Base-by-base conservation (phyloP, 2,329 filamentous ascomycete genomes). In the Mycosphaerella sp. region DNA sequence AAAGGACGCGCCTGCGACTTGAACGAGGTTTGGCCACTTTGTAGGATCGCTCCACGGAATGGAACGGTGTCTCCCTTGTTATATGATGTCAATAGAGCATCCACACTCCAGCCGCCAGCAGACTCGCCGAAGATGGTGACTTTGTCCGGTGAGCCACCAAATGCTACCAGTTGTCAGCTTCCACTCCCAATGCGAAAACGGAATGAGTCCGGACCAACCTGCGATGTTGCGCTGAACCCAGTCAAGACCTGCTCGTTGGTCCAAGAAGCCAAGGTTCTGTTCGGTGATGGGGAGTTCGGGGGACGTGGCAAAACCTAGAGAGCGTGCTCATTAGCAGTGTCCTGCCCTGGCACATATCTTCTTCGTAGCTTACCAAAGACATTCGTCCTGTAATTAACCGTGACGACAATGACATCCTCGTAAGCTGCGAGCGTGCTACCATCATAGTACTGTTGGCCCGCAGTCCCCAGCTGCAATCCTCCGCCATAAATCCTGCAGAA, bases 221-320 rank as follows among this genome's bases (percentile, higher is more conserved):
- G 8, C 55, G 32, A 72, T 72, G 56, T 72, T 71, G 6, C 62
- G 57, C 50, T 71, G 68, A 2, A 70, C 67, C 70, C 70, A 72
- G 10, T 71, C 62, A 7, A 72, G 60, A 31, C 62, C 70, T 12
- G 67, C 56, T 6, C 69, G 58, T 54, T 72, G 70, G 48, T 72
- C 70, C 2, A 70, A 55, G 48, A 71, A 70, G n/a, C 70, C 70
- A 1, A 69, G 59, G 41, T 72, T 72, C 23, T 62, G 64, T 6
- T 60, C 60, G 1, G 54, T 59, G n/a, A 61, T 26, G 4, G 70
- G 69, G 7, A 74, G 53, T 58, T 72, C 59, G 54, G 72, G 57
- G 54, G 70, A 54, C 55, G 61, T 60, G 59, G 69, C 67, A 61
- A 76, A 75, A 9, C 73, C 73, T 26, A 38, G 45, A 45, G 34